These are phyloP conservation scores for Penicillium odoratum DNA, from an alignment of 495 filamentous ascomycete species.

Conservation along the genomic window DNA sequence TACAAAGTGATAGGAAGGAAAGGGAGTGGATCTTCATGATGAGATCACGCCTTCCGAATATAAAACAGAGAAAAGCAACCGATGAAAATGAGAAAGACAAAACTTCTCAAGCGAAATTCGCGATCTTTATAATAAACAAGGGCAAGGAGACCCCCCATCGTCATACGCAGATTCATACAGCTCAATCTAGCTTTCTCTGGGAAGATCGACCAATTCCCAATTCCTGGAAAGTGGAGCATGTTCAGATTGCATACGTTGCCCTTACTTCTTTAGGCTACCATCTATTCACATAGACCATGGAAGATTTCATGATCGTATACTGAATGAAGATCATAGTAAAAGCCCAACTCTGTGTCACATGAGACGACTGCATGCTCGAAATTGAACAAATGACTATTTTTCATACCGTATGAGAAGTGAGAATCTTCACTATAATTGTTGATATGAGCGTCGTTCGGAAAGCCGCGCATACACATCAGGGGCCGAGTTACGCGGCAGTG, in stretches of 20 bases:
- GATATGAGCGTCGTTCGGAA: not conserved
- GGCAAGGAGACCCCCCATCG: not conserved
- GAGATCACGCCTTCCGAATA: not conserved
- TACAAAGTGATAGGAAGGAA: not conserved
- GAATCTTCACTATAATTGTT: not conserved
- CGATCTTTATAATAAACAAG: not conserved
- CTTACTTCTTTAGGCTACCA: not conserved
- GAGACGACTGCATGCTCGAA: too few relatives aligned
- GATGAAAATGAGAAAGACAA: not conserved
- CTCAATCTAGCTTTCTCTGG: not conserved
- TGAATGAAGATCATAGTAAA: not conserved
- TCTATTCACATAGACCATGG: not conserved
- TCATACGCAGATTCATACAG: not conserved
- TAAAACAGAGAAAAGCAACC: not conserved
- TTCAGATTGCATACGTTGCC: not conserved
- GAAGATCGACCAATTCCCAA: not conserved
- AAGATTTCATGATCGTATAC: not conserved
- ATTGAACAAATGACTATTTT: too few relatives aligned
- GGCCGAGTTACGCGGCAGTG: not conserved
- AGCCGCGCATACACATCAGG: not conserved
- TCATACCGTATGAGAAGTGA: too few relatives aligned
- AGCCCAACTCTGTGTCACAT: too few relatives aligned
- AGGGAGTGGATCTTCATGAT: not conserved
- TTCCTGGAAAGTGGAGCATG: not conserved
- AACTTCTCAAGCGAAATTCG: not conserved